phyloP scores from a whole-genome alignment of 2,329 filamentous ascomycete species.

The Aspergillus texensis region DNA sequence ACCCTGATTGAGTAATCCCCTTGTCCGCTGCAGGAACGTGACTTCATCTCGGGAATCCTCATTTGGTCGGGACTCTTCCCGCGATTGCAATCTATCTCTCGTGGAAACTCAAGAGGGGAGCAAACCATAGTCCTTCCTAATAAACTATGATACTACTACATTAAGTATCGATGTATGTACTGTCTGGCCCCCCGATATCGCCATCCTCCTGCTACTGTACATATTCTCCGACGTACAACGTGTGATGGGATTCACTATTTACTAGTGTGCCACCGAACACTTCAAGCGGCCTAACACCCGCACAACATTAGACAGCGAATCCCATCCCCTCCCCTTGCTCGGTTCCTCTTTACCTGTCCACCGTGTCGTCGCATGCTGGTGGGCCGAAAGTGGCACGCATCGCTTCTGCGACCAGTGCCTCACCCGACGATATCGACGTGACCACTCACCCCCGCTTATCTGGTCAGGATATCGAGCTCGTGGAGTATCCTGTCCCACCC shows the following conservation, averaged over 20 bases:
- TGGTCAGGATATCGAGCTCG: constrained; percentile 38
- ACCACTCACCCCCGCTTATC: constrained; percentile 22
- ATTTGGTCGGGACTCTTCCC: not conserved
- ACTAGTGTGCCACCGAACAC: constrained; percentile 4
- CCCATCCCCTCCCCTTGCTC: constrained; percentile 6
- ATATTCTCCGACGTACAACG: constrained; percentile 3
- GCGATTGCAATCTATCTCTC: not conserved
- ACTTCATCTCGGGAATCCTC: not conserved
- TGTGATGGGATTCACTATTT: not conserved
- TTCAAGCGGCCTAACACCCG: not conserved
- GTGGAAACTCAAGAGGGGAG: not conserved
- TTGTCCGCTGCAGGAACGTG: constrained; percentile 5
- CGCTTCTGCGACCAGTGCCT: constrained; percentile 31
- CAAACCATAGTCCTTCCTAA: not conserved
- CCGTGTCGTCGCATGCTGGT: constrained; percentile 32
- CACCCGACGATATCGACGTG: constrained; percentile 15
- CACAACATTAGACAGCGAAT: not conserved
- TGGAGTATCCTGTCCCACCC: constrained; percentile 23
- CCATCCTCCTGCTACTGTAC: not conserved
- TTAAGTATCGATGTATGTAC: not conserved
- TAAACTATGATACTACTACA: not conserved
- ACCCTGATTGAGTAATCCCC: not conserved
- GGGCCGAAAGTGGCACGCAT: constrained; percentile 27
- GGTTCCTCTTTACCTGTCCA: constrained; percentile 13
- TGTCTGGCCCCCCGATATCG: not conserved